These are phyloP conservation scores for Prunus yedoensis DNA, from an alignment of 331 rosid species.

Conservation along the genomic window DNA sequence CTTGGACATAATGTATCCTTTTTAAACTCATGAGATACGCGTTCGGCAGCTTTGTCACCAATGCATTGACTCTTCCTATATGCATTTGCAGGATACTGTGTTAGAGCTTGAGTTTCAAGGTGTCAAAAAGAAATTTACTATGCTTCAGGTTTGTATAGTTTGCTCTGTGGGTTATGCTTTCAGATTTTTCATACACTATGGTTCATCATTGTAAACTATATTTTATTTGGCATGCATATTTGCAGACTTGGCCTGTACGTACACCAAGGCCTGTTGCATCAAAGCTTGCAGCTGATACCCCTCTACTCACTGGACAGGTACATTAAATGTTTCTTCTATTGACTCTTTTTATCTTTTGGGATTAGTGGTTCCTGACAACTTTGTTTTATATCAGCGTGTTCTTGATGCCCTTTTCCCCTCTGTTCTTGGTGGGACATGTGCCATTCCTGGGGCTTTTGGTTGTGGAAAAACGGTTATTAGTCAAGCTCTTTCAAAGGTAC, in stretches of 20 bases:
- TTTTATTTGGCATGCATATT: constrained; percentile 24
- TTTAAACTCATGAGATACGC: no score
- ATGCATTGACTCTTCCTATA: constrained; percentile 6
- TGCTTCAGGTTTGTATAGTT: constrained; percentile 76
- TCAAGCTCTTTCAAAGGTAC: constrained; percentile 98
- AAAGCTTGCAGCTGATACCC: constrained; percentile 99
- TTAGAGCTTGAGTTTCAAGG: constrained; percentile 99
- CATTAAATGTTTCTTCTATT: constrained; percentile 13
- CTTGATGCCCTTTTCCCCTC: constrained; percentile 99
- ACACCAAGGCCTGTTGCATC: constrained; percentile 96
- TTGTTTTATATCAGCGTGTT: constrained; percentile 66
- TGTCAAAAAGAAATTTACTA: constrained; percentile 79
- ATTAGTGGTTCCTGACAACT: constrained; percentile 16
- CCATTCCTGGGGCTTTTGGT: constrained; percentile 99
- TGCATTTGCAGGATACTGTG: constrained; percentile 73
- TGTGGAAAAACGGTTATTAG: constrained; percentile 99
- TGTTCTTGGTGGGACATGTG: constrained; percentile 99
- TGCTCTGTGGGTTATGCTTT: constrained; percentile 14
- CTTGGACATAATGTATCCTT: background rate
- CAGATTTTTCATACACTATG: background rate
- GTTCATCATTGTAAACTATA: background rate
- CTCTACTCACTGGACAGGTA: constrained; percentile 99
- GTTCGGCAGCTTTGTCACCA: no score
- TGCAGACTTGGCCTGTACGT: constrained; percentile 97
- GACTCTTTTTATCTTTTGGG: constrained; percentile 8